Percentiles rank a stretch among this genome's conserved stretches.
Evolutionary conservation across 1,284 basidiomycete species (phyloP).

Genomic region (Cutaneotrichosporon curvatum): DNA sequence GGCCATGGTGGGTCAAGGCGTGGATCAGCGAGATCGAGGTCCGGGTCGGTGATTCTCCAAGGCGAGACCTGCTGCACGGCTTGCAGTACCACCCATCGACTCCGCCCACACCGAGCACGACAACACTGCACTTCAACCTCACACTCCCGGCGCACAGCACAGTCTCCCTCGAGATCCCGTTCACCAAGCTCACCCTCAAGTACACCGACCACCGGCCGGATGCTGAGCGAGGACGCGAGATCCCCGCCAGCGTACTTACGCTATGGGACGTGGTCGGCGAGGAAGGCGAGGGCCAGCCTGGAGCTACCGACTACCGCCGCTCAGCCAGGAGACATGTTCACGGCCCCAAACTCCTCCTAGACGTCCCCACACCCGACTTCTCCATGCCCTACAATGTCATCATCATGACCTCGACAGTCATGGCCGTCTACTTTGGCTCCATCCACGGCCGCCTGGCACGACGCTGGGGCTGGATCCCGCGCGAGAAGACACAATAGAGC

Average conservation of each 20-base stretch:
- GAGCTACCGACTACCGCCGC: slow-evolving; percentile 1
- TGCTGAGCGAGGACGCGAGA: slow-evolving; percentile 87
- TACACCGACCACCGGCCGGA: slow-evolving; percentile 96
- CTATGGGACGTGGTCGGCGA: slow-evolving; percentile 29
- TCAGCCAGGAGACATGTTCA: slow-evolving; percentile 55
- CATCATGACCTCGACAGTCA: slow-evolving; percentile 83
- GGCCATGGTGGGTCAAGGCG: slow-evolving; percentile 87
- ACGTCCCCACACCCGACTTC: slow-evolving; percentile 93
- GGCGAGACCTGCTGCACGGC: slow-evolving; percentile 51
- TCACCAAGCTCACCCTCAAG: slow-evolving; percentile 77
- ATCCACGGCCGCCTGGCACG: slow-evolving; percentile 81
- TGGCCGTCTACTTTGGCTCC: slow-evolving; percentile 88
- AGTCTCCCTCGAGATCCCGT: slow-evolving; percentile 62
- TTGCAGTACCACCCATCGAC: slow-evolving; percentile 61
- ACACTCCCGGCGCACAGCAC: slow-evolving; percentile 61
- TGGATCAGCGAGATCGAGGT: slow-evolving; percentile 73
- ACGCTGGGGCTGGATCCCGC: slow-evolving; percentile 55
- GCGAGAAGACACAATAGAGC: neutral
- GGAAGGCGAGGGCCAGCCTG: neutral
- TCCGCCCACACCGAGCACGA: slow-evolving; percentile 60
- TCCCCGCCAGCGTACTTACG: slow-evolving; percentile 69
- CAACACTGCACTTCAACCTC: slow-evolving; percentile 66
- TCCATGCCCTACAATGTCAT: slow-evolving; percentile 99
- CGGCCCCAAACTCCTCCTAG: slow-evolving; percentile 71
- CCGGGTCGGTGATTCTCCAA: slow-evolving; percentile 29